Evolutionary conservation across 495 filamentous ascomycete genomes (phyloP).

Genomic region (Aspergillus diversus): DNA sequence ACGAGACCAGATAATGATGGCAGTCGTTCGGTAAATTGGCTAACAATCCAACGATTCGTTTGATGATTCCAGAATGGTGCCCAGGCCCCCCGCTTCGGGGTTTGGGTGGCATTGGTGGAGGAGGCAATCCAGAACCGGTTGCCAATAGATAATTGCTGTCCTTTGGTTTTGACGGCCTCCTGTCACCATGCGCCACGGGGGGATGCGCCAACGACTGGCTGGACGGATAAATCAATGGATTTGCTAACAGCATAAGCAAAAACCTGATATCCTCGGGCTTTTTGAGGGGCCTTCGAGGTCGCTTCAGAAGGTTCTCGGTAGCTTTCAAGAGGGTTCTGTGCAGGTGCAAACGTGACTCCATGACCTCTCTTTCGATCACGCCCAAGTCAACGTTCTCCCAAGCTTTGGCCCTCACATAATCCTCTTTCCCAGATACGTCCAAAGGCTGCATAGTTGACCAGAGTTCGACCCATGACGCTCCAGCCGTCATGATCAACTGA

Average conservation of each 20-base stretch:
- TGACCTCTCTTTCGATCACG: conserved; percentile 61
- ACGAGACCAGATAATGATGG: conserved; percentile 82
- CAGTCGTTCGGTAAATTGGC: conserved; percentile 76
- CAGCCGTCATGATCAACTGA: conserved; percentile 66
- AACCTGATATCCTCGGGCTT: conserved; percentile 76
- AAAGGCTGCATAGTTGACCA: conserved; percentile 48
- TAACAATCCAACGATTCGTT: conserved; percentile 80
- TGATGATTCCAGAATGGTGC: conserved; percentile 81
- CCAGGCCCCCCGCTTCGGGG: conserved; percentile 44
- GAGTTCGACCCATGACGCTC: conserved; percentile 59
- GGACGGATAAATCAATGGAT: conserved; percentile 69
- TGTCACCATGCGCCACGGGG: conserved; percentile 24
- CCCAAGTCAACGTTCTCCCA: conserved; percentile 39
- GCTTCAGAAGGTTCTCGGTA: conserved; percentile 81
- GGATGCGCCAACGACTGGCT: conserved; percentile 25
- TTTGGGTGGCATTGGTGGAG: conserved; percentile 12
- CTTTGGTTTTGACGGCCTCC: conserved; percentile 36
- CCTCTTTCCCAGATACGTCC: conserved; percentile 32
- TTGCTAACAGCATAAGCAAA: conserved; percentile 80
- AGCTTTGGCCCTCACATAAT: conserved; percentile 29
- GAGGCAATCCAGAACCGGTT: conserved; percentile 22
- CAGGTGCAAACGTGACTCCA: conserved; percentile 69
- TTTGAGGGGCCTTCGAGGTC: conserved; percentile 72
- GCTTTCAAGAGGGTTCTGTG: conserved; percentile 77
- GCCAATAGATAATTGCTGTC: conserved; percentile 23